Evolutionary conservation across 441 rosid genomes (phyloP).

Genomic region (Capsella rubella): DNA sequence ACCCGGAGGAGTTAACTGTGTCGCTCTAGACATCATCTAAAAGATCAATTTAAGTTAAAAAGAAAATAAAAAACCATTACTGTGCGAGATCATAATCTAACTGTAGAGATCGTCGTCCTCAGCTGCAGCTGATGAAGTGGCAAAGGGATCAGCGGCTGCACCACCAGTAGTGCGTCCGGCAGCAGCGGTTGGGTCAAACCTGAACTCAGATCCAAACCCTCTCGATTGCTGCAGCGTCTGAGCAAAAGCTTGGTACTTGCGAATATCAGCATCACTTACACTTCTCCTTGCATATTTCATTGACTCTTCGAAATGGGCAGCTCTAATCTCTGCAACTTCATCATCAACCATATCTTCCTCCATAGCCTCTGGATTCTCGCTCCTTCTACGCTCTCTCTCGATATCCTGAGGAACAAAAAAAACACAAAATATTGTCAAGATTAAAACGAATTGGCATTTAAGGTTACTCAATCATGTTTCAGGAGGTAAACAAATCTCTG

Average conservation of each 20-base stretch:
- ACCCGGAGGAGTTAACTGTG: slow-evolving; percentile 8
- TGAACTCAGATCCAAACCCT: slow-evolving; percentile 58
- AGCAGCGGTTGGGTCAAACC: slow-evolving; percentile 49
- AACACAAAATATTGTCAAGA: neutral
- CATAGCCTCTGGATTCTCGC: slow-evolving; percentile 49
- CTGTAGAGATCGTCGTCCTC: slow-evolving; percentile 66
- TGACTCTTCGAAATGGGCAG: slow-evolving; percentile 56
- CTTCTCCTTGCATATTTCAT: slow-evolving; percentile 53
- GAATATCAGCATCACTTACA: slow-evolving; percentile 54
- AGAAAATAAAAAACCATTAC: neutral
- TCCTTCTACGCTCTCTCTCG: slow-evolving; percentile 52
- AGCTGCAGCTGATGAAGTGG: slow-evolving; percentile 48
- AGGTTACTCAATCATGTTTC: neutral
- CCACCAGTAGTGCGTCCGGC: slow-evolving; percentile 48
- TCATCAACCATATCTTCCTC: slow-evolving; percentile 48
- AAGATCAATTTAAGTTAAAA: neutral
- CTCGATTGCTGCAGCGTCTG: slow-evolving; percentile 51
- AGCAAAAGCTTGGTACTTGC: slow-evolving; percentile 52
- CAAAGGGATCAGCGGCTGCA: slow-evolving; percentile 53
- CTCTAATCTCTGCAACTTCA: slow-evolving; percentile 48
- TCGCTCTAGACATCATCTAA: slow-evolving; percentile 18
- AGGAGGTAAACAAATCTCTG: slow-evolving; percentile 14
- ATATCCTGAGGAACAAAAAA: slow-evolving; percentile 48
- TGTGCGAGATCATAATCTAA: slow-evolving; percentile 25
- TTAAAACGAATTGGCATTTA: neutral